These are phyloP conservation scores for Karstenula rhodostoma DNA, from an alignment of 2,329 filamentous ascomycete genomes.

Conservation along the genomic window DNA sequence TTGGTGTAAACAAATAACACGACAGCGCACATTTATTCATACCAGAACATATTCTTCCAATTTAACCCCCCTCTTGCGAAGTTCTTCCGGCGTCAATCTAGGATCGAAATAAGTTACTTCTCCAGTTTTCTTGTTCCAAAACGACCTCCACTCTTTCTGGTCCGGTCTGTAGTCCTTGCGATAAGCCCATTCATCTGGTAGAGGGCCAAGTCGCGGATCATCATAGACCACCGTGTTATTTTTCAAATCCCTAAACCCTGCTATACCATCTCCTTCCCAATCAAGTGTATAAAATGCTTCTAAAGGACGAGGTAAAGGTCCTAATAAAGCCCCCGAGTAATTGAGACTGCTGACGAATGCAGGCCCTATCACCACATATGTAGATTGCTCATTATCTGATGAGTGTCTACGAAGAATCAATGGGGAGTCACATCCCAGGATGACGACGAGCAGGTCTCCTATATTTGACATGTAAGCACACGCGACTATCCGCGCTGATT, in stretches of 20 bases:
- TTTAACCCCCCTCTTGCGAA: conserved; percentile 1
- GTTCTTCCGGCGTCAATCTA: conserved; percentile 3
- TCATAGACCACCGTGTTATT: not conserved
- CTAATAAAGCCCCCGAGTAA: not conserved
- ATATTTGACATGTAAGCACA: not conserved
- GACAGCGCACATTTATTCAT: not conserved
- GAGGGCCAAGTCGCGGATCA: conserved; percentile 11
- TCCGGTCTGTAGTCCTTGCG: not conserved
- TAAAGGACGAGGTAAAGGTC: not conserved
- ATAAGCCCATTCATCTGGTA: conserved; percentile 12
- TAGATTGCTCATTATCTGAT: not conserved
- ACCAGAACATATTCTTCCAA: conserved; percentile 2
- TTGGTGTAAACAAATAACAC: not conserved
- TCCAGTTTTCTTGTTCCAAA: not conserved
- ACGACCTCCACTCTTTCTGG: not conserved
- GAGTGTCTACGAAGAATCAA: conserved; percentile 1
- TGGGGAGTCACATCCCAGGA: not conserved
- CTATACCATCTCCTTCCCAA: not conserved
- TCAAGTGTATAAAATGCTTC: not conserved
- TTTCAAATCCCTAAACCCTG: not conserved
- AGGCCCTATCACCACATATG: conserved; percentile 4
- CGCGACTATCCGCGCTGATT: not conserved
- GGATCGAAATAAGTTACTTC: not conserved
- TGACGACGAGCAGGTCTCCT: conserved; percentile 5
- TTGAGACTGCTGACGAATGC: conserved; percentile 1